These are phyloP conservation scores for Dryas octopetala DNA, from an alignment of 306 rosid species.

Conservation along the genomic window DNA sequence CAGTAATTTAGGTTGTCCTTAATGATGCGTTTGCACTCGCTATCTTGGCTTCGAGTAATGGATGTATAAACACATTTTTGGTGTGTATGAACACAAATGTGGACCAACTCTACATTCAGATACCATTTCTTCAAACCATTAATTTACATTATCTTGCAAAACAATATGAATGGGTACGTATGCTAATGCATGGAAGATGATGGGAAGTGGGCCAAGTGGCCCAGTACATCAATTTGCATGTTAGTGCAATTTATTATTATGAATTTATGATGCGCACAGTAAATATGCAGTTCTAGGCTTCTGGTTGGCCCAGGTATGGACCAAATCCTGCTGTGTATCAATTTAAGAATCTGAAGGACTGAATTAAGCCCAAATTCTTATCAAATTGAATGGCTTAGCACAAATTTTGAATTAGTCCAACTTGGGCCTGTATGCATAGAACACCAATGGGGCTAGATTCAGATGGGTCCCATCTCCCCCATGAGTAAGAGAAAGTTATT, in stretches of 20 bases:
- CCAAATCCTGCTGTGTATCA: not conserved
- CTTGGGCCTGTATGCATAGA: not conserved
- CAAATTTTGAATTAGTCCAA: not conserved
- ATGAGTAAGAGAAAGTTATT: not conserved
- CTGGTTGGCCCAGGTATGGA: not conserved
- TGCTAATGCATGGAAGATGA: not conserved
- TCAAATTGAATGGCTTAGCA: no score
- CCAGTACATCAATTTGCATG: slow-evolving; percentile 4
- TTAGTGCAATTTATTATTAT: not conserved
- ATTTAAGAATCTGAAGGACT: not conserved
- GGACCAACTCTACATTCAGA: no score
- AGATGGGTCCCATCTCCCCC: slow-evolving; percentile 6
- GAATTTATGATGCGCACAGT: not conserved
- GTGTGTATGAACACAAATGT: no score
- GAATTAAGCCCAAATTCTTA: no score
- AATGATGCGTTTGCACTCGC: no score
- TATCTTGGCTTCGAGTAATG: no score
- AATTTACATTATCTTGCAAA: no score
- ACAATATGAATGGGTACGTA: no score
- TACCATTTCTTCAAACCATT: no score
- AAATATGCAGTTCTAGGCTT: not conserved
- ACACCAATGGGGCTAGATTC: not conserved
- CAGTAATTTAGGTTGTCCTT: no score
- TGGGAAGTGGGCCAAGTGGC: not conserved
- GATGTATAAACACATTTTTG: no score